Evolutionary conservation across 208 protist genomes (phyloP).

Genomic region (Trypanosoma vivax): DNA sequence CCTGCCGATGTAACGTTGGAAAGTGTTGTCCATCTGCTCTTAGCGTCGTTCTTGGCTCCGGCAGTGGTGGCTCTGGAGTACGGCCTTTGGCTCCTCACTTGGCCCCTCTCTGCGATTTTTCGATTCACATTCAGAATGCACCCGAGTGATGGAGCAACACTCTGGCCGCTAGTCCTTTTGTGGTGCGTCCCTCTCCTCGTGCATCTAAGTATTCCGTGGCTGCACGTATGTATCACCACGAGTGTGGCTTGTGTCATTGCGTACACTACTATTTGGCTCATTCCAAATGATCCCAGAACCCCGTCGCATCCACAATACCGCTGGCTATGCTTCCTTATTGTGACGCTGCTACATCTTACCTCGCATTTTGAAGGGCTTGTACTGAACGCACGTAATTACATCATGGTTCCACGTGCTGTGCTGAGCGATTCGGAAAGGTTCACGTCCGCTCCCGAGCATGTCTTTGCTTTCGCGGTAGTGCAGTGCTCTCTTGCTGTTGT

Average conservation of each 20-base stretch:
- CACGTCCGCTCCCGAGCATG: constrained; percentile 22
- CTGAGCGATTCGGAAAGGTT: constrained; percentile 45
- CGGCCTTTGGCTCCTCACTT: background rate
- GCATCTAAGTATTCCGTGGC: constrained; percentile 20
- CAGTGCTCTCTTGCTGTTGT: constrained; percentile 26
- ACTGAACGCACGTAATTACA: constrained; percentile 49
- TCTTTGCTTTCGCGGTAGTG: constrained; percentile 26
- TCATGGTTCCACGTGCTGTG: constrained; percentile 31
- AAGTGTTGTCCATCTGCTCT: constrained; percentile 42
- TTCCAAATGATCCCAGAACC: constrained; percentile 23
- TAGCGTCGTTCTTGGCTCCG: constrained; percentile 31
- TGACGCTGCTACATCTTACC: constrained; percentile 22
- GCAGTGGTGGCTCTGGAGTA: constrained; percentile 23
- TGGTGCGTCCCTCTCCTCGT: constrained; percentile 41
- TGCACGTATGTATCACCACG: constrained; percentile 44
- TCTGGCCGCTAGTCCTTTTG: constrained; percentile 19
- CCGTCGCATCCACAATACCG: constrained; percentile 27
- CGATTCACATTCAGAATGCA: background rate
- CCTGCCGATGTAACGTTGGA: constrained; percentile 37
- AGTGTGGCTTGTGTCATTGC: constrained; percentile 23
- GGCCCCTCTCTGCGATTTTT: constrained; percentile 5
- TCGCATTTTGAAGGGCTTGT: constrained; percentile 63
- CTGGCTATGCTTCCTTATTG: constrained; percentile 18
- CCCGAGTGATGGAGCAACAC: background rate
- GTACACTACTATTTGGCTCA: constrained; percentile 24